These are phyloP conservation scores for Candida yuanshanica DNA, from an alignment of 805 yeast genomes.

Conservation along the genomic window DNA sequence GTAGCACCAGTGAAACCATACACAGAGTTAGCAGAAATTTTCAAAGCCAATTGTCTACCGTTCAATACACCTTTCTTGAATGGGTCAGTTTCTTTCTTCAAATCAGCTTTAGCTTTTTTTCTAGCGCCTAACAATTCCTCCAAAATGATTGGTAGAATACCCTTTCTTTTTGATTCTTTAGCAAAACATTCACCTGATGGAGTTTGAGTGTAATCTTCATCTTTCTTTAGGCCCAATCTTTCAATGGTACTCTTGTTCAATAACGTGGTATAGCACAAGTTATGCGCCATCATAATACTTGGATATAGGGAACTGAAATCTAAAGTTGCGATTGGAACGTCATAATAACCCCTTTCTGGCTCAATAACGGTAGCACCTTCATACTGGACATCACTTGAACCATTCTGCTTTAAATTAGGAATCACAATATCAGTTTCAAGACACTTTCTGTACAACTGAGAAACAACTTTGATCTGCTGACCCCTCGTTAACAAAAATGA, in stretches of 20 bases:
- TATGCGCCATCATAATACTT: constrained; percentile 98
- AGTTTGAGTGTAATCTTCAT: constrained; percentile 74
- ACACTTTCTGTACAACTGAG: constrained; percentile 93
- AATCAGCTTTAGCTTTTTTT: constrained; percentile 85
- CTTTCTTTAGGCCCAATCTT: constrained; percentile 55
- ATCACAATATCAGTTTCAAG: constrained; percentile 78
- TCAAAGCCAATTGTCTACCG: constrained; percentile 95
- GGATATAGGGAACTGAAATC: constrained; percentile 98
- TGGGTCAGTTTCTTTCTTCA: constrained; percentile 91
- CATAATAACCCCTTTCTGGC: constrained; percentile 92
- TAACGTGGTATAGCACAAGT: constrained; percentile 89
- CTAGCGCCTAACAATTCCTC: constrained; percentile 87
- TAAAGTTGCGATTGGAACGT: constrained; percentile 93
- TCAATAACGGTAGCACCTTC: constrained; percentile 99
- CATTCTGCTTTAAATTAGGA: constrained; percentile 79
- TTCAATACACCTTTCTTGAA: constrained; percentile 89
- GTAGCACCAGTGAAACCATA: constrained; percentile 99
- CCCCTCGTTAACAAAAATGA: constrained; percentile 86
- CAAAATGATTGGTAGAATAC: constrained; percentile 87
- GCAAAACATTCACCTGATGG: constrained; percentile 94
- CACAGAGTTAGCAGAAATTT: constrained; percentile 96
- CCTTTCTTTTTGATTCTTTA: constrained; percentile 61
- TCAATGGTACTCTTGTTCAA: constrained; percentile 64
- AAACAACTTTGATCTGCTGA: constrained; percentile 95
- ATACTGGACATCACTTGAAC: constrained; percentile 81